Conservation (phyloP, 352 stramenopile species). For the Blastocystis sp. region DNA sequence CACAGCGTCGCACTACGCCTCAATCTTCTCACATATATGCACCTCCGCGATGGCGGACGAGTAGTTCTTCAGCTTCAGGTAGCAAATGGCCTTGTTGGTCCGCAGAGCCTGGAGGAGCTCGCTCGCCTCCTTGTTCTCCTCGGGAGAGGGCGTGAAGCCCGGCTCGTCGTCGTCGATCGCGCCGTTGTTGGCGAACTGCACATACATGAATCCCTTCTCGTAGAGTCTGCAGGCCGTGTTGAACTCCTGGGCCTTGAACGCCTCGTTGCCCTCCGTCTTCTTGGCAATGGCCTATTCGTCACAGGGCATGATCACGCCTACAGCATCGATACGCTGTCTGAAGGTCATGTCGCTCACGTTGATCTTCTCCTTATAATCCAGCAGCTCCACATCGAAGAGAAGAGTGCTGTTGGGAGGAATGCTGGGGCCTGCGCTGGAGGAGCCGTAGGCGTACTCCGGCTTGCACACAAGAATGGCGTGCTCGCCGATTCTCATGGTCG, state of each 20-base stretch:
- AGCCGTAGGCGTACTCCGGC: conserved; percentile 76
- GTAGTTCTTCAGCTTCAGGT: conserved; percentile 73
- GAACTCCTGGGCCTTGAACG: conserved; percentile 74
- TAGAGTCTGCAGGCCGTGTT: conserved; percentile 71
- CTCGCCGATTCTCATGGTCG: conserved; percentile 75
- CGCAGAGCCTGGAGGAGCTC: conserved; percentile 36
- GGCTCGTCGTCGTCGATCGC: conserved; percentile 61
- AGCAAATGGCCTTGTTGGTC: conserved; percentile 73
- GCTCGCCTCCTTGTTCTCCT: conserved; percentile 34
- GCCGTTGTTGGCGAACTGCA: conserved; percentile 64
- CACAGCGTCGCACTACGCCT: conserved; percentile 69
- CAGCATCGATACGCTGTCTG: conserved; percentile 24
- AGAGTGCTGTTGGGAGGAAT: conserved; percentile 76
- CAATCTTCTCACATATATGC: not conserved
- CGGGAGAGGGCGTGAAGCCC: conserved; percentile 51
- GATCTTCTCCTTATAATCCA: conserved; percentile 70
- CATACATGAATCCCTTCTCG: conserved; percentile 66
- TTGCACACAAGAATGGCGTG: conserved; percentile 74
- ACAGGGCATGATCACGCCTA: not conserved
- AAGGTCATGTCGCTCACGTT: conserved; percentile 41
- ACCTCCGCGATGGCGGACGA: conserved; percentile 65
- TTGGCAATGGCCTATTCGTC: not conserved
- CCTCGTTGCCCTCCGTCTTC: conserved; percentile 72
- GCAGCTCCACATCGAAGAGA: conserved; percentile 77
- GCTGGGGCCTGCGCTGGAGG: conserved; percentile 70